A percentile compares a stretch with the other conserved stretches of the same genome.
Evolutionary conservation across 306 rosid species (phyloP).

Genomic region (Vigna radiata): DNA sequence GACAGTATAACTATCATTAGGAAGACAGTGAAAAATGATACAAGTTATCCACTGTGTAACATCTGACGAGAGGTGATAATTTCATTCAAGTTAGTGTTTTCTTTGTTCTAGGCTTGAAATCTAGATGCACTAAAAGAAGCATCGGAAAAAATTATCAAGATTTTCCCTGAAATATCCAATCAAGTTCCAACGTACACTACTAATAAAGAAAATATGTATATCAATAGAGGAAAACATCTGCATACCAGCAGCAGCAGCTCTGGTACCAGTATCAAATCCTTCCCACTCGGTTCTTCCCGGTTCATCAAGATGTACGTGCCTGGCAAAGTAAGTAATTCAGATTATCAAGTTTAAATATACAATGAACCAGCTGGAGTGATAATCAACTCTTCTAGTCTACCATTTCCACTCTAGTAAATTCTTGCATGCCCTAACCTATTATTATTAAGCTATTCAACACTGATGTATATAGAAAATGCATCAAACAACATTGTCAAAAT

Average conservation of each 20-base stretch:
- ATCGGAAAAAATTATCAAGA: background rate
- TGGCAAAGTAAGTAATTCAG: slow-evolving; percentile 46
- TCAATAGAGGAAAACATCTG: slow-evolving; percentile 33
- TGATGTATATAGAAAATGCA: slow-evolving; percentile 1
- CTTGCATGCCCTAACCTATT: background rate
- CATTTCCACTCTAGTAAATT: slow-evolving; percentile 7
- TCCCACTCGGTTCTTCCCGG: slow-evolving; percentile 98
- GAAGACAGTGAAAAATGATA: slow-evolving; percentile 3
- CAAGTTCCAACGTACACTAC: slow-evolving; percentile 24
- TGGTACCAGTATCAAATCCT: slow-evolving; percentile 89
- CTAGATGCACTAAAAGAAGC: slow-evolving; percentile 27
- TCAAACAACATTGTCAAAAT: slow-evolving; percentile 17
- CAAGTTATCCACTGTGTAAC: slow-evolving; percentile 14
- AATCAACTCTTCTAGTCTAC: slow-evolving; percentile 17
- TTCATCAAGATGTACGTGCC: slow-evolving; percentile 95
- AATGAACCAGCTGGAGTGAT: slow-evolving; percentile 9
- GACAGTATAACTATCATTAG: background rate
- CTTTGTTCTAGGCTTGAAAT: slow-evolving; percentile 14
- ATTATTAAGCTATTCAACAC: background rate
- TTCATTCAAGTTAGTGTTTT: background rate
- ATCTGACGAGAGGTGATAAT: slow-evolving; percentile 17
- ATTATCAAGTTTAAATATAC: slow-evolving; percentile 21
- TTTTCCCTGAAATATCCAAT: slow-evolving; percentile 30
- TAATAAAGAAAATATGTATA: slow-evolving; percentile 15
- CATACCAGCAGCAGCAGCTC: slow-evolving; percentile 98